Conservation (phyloP, 257 asterid genomes). For the Solanum ossicruentum region DNA sequence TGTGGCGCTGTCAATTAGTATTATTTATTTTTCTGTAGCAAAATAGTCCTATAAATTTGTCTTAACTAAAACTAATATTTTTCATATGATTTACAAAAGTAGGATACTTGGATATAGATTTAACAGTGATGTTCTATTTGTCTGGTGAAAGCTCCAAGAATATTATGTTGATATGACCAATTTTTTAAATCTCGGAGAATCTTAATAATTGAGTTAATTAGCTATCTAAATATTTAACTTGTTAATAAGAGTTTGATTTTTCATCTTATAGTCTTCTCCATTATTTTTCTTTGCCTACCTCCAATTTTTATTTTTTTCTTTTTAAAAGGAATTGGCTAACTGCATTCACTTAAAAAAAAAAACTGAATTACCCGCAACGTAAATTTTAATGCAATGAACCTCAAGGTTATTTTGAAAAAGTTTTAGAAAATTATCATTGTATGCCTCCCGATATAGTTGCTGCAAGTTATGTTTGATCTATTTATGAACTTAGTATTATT, state of each 20-base stretch:
- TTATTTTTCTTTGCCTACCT: not conserved
- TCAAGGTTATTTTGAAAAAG: too few relatives aligned
- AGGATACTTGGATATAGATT: not conserved
- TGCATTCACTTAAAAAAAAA: not conserved
- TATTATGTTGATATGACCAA: not conserved
- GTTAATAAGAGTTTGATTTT: not conserved
- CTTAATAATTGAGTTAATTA: not conserved
- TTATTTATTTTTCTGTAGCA: not conserved
- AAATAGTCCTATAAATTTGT: not conserved
- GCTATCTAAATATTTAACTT: not conserved
- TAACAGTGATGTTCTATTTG: not conserved
- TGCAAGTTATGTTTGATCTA: too few relatives aligned
- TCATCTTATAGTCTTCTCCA: not conserved
- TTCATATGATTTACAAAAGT: not conserved
- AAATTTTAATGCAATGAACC: too few relatives aligned
- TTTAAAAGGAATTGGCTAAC: not conserved
- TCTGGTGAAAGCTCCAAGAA: not conserved
- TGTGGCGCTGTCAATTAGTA: not conserved
- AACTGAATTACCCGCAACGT: too few relatives aligned
- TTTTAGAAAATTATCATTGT: too few relatives aligned
- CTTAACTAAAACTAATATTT: not conserved
- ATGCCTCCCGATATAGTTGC: too few relatives aligned
- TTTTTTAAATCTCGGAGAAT: not conserved
- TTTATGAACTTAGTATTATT: too few relatives aligned
- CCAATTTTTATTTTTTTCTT: not conserved